These are phyloP conservation scores for Crotalaria pallida DNA, from an alignment of 306 rosid species.

Conservation along the genomic window DNA sequence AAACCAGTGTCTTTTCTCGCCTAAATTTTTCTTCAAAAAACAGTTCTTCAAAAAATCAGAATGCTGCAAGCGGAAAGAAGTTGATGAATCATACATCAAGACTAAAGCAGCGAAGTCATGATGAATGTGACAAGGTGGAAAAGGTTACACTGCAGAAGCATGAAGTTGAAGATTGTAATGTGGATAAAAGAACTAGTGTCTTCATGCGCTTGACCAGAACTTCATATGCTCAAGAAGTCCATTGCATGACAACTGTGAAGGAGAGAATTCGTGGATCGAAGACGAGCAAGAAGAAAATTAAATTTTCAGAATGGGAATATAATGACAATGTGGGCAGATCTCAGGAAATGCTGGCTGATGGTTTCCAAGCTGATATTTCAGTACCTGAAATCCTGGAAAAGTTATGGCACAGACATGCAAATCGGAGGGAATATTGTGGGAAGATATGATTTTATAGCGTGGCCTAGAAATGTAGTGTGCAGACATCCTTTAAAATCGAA, in stretches of 20 bases:
- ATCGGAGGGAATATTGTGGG: not conserved
- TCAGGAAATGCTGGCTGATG: not conserved
- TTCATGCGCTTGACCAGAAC: slow-evolving; percentile 26
- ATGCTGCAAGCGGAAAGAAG: not conserved
- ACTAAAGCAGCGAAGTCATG: not conserved
- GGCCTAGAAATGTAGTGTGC: not conserved
- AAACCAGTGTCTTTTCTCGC: slow-evolving; percentile 41
- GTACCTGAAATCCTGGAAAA: not conserved
- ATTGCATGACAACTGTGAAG: not conserved
- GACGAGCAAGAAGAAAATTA: not conserved
- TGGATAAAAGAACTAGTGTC: slow-evolving; percentile 15
- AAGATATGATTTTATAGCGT: not conserved
- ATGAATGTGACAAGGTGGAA: not conserved
- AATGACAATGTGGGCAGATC: not conserved
- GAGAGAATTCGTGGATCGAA: slow-evolving; percentile 1
- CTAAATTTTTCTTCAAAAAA: slow-evolving; percentile 20
- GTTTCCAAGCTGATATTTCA: not conserved
- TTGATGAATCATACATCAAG: not conserved
- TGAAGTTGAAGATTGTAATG: not conserved
- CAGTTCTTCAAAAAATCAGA: not conserved
- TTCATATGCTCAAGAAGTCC: slow-evolving; percentile 5
- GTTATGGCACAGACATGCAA: not conserved
- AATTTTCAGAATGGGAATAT: not conserved
- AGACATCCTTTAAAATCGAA: too few relatives aligned
- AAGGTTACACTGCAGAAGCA: not conserved